These are phyloP conservation scores for Verbascum thapsus DNA, from an alignment of 257 asterid genomes.

Conservation along the genomic window DNA sequence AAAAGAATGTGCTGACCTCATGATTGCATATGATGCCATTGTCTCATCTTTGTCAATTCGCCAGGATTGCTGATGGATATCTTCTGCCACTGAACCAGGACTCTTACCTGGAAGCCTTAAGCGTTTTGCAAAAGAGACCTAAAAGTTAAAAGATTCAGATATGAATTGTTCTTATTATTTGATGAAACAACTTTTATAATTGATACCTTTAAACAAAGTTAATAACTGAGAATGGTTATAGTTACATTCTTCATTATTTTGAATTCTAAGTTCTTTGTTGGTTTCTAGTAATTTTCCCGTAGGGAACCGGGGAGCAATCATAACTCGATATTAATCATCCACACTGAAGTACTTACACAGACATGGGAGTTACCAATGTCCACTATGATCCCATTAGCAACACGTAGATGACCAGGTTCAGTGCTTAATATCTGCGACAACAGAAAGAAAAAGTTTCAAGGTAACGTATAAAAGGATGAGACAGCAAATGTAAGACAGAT, in stretches of 20 bases:
- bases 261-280: conserved; percentile 26
- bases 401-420: conserved; percentile 64
- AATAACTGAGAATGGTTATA: not conserved
- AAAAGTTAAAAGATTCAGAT: conserved; percentile 31
- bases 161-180: conserved; percentile 5
- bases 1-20: conserved; percentile 64
- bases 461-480: conserved; percentile 10
- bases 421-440: conserved; percentile 78
- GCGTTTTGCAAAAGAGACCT: conserved; percentile 83
- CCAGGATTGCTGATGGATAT: conserved; percentile 68
- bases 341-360: conserved; percentile 58
- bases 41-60: conserved; percentile 88
- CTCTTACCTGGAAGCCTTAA: conserved; percentile 71
- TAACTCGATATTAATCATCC: conserved; percentile 16
- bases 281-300: conserved; percentile 8
- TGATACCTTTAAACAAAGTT: not conserved
- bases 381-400: conserved; percentile 73
- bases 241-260: conserved; percentile 14
- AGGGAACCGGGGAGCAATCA: conserved; percentile 25
- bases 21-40: conserved; percentile 74
- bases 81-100: conserved; percentile 48
- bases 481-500: conserved; percentile 6
- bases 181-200: not conserved
- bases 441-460: conserved; percentile 19
- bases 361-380: conserved; percentile 68